A percentile compares a stretch with the other conserved stretches of the same genome.
phyloP scores from a whole-genome alignment of 129 eudicot species.

The Flaveria bidentis region DNA sequence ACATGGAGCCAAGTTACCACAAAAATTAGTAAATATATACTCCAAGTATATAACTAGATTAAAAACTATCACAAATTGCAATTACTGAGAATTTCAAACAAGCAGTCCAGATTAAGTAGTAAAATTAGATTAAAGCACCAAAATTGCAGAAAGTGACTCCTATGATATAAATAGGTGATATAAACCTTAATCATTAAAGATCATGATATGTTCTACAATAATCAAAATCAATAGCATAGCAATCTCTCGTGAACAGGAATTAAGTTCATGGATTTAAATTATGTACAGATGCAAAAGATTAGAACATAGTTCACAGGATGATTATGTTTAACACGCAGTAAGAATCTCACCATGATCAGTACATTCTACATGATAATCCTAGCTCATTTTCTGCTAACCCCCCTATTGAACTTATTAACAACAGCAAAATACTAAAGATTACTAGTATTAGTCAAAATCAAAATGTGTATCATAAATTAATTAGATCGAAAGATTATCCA shows the following conservation, averaged over 20 bases:
- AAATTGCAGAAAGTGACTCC: slow-evolving; percentile 1
- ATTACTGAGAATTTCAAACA: slow-evolving; percentile 19
- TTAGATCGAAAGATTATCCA: slow-evolving; percentile 7
- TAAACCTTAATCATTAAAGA: not conserved
- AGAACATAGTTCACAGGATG: not conserved
- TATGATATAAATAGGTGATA: slow-evolving; percentile 6
- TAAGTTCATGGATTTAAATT: not conserved
- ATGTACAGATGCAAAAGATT: not conserved
- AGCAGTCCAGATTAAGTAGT: slow-evolving; percentile 4
- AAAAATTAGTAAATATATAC: slow-evolving; percentile 16
- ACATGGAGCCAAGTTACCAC: slow-evolving; percentile 8
- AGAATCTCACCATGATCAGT: slow-evolving; percentile 1
- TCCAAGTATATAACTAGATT: slow-evolving; percentile 6
- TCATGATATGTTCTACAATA: slow-evolving; percentile 1
- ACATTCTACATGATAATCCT: slow-evolving; percentile 16
- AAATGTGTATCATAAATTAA: not conserved
- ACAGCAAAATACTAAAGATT: slow-evolving; percentile 2
- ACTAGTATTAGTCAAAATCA: slow-evolving; percentile 3
- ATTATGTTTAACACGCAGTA: not conserved
- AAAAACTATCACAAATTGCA: not conserved
- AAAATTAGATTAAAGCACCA: slow-evolving; percentile 17
- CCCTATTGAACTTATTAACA: slow-evolving; percentile 12
- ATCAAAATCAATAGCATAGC: slow-evolving; percentile 19
- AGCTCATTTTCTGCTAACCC: slow-evolving; percentile 12
- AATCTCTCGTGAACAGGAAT: not conserved